A percentile compares a stretch with the other conserved stretches of the same genome.
These are phyloP conservation scores for Hygrophila difformis DNA, from an alignment of 257 asterid genomes.

Conservation along the genomic window DNA sequence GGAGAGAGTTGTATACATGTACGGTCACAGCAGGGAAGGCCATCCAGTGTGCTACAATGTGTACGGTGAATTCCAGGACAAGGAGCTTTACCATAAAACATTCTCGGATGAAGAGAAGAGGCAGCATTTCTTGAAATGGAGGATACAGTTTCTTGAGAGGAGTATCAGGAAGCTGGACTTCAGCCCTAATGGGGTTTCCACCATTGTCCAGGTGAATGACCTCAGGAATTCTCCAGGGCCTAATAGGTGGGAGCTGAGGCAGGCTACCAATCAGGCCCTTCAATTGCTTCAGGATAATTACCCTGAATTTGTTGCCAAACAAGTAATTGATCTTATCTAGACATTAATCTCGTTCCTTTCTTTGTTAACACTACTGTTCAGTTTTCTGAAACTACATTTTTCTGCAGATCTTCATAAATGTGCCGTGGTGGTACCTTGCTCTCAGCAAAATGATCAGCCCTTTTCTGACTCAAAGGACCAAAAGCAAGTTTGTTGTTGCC, in stretches of 20 bases:
- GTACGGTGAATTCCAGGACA: conserved; percentile 69
- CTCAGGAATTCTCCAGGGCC: conserved; percentile 64
- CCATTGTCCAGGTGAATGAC: conserved; percentile 62
- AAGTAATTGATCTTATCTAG: conserved; percentile 25
- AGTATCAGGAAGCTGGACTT: conserved; percentile 64
- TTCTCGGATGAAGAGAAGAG: conserved; percentile 62
- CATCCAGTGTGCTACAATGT: conserved; percentile 63
- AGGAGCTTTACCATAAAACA: conserved; percentile 47
- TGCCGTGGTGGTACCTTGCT: conserved; percentile 86
- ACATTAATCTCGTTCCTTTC: too few species aligned
- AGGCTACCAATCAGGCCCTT: conserved; percentile 65
- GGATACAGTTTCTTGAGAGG: conserved; percentile 63
- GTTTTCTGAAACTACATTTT: too few species aligned
- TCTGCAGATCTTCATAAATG: conserved; percentile 64
- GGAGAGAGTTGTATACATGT: conserved; percentile 42
- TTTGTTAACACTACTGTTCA: too few species aligned
- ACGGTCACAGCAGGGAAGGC: conserved; percentile 59
- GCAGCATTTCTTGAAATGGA: conserved; percentile 45
- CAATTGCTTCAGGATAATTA: conserved; percentile 77
- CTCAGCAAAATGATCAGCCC: conserved; percentile 75
- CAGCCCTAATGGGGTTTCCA: conserved; percentile 47
- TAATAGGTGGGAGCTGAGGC: conserved; percentile 54
- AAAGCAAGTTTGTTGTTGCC: conserved; percentile 83
- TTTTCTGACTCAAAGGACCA: conserved; percentile 65
- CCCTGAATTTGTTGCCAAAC: conserved; percentile 74